Evolutionary conservation across 371 early-diverging fungal genomes (phyloP).

Genomic region (Mortierella sp.): DNA sequence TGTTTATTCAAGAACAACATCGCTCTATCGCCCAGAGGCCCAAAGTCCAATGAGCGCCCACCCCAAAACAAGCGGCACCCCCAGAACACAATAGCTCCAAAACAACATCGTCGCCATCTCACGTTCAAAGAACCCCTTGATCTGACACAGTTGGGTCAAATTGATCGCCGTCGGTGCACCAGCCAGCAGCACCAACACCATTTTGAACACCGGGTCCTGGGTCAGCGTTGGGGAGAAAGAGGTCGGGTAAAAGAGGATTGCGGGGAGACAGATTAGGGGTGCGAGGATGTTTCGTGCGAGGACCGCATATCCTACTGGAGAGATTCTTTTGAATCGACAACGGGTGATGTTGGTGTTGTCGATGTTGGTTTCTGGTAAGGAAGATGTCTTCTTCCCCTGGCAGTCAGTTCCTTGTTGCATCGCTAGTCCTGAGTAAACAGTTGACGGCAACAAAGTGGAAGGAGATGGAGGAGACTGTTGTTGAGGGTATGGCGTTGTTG

Average conservation of each 20-base stretch:
- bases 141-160: slow-evolving; percentile 68
- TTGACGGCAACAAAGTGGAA: too few species aligned
- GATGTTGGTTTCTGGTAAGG: background rate
- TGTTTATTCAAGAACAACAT: background rate
- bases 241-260: slow-evolving; percentile 57
- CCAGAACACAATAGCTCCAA: slow-evolving; percentile 73
- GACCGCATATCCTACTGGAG: slow-evolving; percentile 59
- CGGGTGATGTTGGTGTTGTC: background rate
- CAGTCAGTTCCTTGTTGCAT: background rate
- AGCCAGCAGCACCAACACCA: slow-evolving; percentile 65
- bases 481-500: background rate
- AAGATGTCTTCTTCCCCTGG: background rate
- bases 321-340: slow-evolving; percentile 32
- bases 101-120: slow-evolving; percentile 70
- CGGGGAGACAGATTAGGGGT: slow-evolving; percentile 63
- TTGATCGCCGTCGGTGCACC: slow-evolving; percentile 73
- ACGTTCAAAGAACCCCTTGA: slow-evolving; percentile 68
- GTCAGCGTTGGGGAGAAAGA: slow-evolving; percentile 60
- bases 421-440: background rate
- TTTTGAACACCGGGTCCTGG: slow-evolving; percentile 64
- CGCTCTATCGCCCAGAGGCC: slow-evolving; percentile 30
- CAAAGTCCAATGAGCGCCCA: slow-evolving; percentile 64
- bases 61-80: slow-evolving; percentile 64
- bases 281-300: slow-evolving; percentile 62
- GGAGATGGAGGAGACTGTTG: too few species aligned